Conservation (phyloP, 495 filamentous ascomycete species). For the Talaromyces stipitatus region DNA sequence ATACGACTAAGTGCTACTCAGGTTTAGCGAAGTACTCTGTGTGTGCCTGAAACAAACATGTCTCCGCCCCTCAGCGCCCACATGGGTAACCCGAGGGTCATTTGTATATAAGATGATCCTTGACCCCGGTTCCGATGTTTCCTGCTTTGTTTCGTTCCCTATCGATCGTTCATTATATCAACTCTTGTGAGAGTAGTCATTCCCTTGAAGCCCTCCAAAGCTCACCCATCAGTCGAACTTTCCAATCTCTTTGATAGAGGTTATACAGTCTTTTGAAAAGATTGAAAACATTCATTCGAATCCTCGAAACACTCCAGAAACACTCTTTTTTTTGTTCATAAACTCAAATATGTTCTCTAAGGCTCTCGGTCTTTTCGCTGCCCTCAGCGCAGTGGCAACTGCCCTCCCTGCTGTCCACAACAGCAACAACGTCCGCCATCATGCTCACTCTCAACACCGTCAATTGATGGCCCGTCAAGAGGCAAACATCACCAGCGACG, state of each 20-base stretch:
- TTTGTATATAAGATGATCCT: background rate
- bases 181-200: constrained; percentile 4
- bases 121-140: background rate
- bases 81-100: background rate
- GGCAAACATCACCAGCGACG: constrained; percentile 30
- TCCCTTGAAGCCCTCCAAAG: background rate
- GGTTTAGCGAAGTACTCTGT: background rate
- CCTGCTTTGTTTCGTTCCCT: background rate
- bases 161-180: constrained; percentile 1
- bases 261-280: constrained; percentile 9
- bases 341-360: constrained; percentile 37
- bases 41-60: background rate
- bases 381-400: constrained; percentile 28
- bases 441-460: constrained; percentile 7
- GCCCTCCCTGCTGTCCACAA: constrained; percentile 25
- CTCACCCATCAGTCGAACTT: background rate
- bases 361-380: constrained; percentile 30
- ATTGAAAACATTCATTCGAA: constrained; percentile 11
- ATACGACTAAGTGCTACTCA: background rate
- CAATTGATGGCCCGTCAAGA: constrained; percentile 17
- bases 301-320: background rate
- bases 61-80: background rate
- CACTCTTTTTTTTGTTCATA: constrained; percentile 7
- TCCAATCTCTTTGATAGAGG: constrained; percentile 8
- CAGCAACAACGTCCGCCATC: constrained; percentile 10